Evolutionary conservation across 108 stramenopile species (phyloP).

Genomic region (Licmophora abbreviata): DNA sequence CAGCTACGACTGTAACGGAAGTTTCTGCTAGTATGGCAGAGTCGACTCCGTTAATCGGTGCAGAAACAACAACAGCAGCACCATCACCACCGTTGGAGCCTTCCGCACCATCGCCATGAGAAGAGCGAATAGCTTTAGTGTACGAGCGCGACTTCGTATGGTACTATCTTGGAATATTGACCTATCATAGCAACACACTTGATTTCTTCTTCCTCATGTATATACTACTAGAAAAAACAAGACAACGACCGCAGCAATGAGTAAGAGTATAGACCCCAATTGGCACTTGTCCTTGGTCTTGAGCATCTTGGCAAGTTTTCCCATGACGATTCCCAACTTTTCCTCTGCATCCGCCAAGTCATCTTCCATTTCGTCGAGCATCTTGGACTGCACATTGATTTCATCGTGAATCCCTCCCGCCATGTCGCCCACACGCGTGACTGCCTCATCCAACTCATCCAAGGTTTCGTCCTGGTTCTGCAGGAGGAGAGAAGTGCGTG

Average conservation of each 20-base stretch:
- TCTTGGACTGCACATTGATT: conserved; percentile 74
- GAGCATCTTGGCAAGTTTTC: conserved; percentile 75
- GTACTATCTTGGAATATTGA: too few relatives aligned
- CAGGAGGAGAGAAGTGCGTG: conserved; percentile 69
- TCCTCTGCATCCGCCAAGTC: conserved; percentile 81
- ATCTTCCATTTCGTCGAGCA: conserved; percentile 70
- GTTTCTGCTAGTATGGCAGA: too few relatives aligned
- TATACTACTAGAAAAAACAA: conserved; percentile 75
- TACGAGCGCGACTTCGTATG: too few relatives aligned
- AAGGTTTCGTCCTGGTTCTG: conserved; percentile 79
- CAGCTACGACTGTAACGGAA: too few relatives aligned
- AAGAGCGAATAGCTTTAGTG: too few relatives aligned
- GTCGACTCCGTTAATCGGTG: too few relatives aligned
- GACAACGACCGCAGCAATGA: conserved; percentile 53
- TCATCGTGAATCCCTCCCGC: conserved; percentile 78
- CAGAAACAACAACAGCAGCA: too few relatives aligned
- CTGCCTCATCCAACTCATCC: conserved; percentile 74
- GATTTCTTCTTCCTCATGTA: conserved; percentile 45
- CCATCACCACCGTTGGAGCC: too few relatives aligned
- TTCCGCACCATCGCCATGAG: too few relatives aligned
- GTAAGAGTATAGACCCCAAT: conserved; percentile 61
- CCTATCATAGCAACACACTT: too few relatives aligned
- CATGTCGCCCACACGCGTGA: conserved; percentile 69
- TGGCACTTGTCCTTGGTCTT: conserved; percentile 81
- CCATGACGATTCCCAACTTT: conserved; percentile 81